Percentiles rank a stretch among this genome's conserved stretches.
These are phyloP conservation scores for Schoenoplectus triqueter DNA, from an alignment of 202 grass and related monocot species.

Conservation along the genomic window DNA sequence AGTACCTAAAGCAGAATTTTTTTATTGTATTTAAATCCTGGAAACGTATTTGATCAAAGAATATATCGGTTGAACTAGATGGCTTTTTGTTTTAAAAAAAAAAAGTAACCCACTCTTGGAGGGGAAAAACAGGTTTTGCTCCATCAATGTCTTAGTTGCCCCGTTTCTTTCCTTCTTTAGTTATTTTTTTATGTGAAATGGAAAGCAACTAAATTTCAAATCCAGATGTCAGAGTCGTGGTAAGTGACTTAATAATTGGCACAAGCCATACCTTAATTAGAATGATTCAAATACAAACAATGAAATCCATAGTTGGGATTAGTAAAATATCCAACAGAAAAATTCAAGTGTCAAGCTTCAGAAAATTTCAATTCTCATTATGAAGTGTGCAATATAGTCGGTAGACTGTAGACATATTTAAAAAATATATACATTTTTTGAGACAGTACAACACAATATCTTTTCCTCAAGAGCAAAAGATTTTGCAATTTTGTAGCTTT, in stretches of 20 bases:
- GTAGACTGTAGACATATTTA: background rate
- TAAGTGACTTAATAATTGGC: background rate
- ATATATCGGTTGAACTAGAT: background rate
- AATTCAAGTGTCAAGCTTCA: background rate
- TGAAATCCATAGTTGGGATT: background rate
- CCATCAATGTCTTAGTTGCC: background rate
- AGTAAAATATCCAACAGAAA: background rate
- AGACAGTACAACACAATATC: background rate
- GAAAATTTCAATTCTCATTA: background rate
- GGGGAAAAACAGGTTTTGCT: background rate
- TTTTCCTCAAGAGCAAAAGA: background rate
- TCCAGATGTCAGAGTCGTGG: background rate
- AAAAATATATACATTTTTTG: background rate
- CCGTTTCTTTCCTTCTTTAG: background rate
- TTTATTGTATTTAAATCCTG: background rate
- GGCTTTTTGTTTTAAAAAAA: background rate
- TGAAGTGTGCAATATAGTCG: background rate
- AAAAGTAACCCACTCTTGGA: background rate
- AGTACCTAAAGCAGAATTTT: background rate
- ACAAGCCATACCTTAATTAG: background rate
- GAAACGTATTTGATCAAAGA: background rate
- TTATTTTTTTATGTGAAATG: background rate
- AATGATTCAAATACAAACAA: background rate
- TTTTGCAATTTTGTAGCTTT: conserved; percentile 1
- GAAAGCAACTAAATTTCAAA: background rate